Base-by-base conservation (phyloP, 805 yeast genomes). In the Candida bentonensis region DNA sequence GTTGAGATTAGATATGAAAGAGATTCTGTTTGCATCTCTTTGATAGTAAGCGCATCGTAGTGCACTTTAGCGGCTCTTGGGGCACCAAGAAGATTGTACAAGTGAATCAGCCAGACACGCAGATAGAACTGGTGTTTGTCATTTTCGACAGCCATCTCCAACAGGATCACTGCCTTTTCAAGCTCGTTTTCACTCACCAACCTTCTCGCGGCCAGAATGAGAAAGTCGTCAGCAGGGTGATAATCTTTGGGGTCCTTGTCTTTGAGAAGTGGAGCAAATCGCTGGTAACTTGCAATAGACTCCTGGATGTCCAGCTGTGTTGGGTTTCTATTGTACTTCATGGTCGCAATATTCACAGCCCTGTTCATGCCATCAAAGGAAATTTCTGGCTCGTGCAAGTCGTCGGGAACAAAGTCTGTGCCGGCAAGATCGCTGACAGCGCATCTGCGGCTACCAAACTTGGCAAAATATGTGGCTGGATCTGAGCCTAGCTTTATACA, bases 121-220 rank as follows among this genome's bases (percentile, higher is more conserved):
- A 83, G 63, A 52, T 77, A 79, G 56, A 78, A 84, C 55, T 88
- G 88, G 49, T 79, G 76, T n/a, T 72, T 71, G 56, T 87, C 95
- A 5, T 62, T 56, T 5, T 52, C 40, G 11, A 72, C 63, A 2
- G 79, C 74, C 15, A 67, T 59, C 53, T 82, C 86, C n/a, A 88
- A 62, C 3, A 82, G 58, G 1, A 73, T 53, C 7, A 80, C 64
- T 4, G 75, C 65, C 22, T 67, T 66, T 4, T 70, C 46, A 2
- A 44, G 1, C 64, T 51, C 20, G 61, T 61, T 5, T 49, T 49
- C 3, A 53, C 36, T 3, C 55, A 39, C 23, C 58, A 50, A 9
- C 53, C 46, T 5, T 53, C 42, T 17, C 0, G 78, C 68, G 1
- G 79, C 73, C 41, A 79, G 59, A 3, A 86, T 57, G 7, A 83